A percentile compares a stretch with the other conserved stretches of the same genome.
These are phyloP conservation scores for Agaricus bisporus DNA, from an alignment of 768 basidiomycete genomes.

Conservation along the genomic window DNA sequence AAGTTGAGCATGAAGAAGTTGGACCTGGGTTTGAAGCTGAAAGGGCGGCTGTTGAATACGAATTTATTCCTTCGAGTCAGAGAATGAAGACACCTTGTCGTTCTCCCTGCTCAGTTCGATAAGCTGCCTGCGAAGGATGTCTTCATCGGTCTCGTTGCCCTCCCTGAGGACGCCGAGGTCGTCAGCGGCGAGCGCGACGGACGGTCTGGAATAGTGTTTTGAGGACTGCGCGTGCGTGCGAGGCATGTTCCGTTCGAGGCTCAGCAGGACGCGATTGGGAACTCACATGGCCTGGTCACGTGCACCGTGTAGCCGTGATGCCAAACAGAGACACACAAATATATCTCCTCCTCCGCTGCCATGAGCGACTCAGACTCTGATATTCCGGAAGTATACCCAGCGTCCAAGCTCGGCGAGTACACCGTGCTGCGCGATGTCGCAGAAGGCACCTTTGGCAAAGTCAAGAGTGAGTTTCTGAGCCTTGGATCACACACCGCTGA, in stretches of 20 bases:
- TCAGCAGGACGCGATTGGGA: constrained; percentile 18
- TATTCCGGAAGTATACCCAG: constrained; percentile 33
- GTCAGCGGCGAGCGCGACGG: constrained; percentile 42
- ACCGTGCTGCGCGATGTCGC: constrained; percentile 84
- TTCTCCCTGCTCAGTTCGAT: constrained; percentile 65
- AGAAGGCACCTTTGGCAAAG: constrained; percentile 97
- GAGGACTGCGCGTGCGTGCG: constrained; percentile 66
- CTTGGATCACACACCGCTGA: constrained; percentile 9
- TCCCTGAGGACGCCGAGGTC: constrained; percentile 61
- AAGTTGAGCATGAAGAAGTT: constrained; percentile 59
- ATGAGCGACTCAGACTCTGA: constrained; percentile 23
- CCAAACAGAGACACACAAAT: constrained; percentile 11
- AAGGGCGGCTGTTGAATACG: background rate
- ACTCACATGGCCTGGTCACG: constrained; percentile 13
- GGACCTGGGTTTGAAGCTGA: constrained; percentile 59
- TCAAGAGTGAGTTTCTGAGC: constrained; percentile 74
- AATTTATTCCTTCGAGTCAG: background rate
- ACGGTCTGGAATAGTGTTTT: constrained; percentile 48
- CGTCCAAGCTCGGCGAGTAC: constrained; percentile 87
- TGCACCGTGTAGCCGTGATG: background rate
- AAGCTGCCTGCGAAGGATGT: constrained; percentile 55
- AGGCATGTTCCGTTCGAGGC: background rate
- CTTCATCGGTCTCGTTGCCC: constrained; percentile 52
- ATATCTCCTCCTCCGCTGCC: constrained; percentile 11
- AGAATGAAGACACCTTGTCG: constrained; percentile 49